A percentile compares a stretch with the other conserved stretches of the same genome.
Conservation (phyloP, 805 yeast genomes). For the Wickerhamomyces canadensis region DNA sequence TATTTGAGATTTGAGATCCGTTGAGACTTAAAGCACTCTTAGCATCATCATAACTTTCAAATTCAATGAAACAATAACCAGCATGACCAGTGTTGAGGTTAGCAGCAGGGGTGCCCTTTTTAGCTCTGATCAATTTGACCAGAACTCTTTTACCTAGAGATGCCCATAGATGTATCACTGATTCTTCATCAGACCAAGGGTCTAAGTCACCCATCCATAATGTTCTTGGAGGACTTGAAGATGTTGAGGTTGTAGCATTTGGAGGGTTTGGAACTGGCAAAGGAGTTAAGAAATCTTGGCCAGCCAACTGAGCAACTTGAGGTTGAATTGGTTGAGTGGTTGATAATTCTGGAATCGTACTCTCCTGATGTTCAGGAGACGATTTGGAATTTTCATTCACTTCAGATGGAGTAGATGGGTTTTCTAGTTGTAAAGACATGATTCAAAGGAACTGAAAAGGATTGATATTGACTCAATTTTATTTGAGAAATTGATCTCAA, state of each 20-base stretch:
- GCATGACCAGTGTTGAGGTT: slow-evolving; percentile 34
- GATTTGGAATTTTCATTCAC: no score
- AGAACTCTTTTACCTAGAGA: slow-evolving; percentile 48
- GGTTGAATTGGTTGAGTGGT: slow-evolving; percentile 6
- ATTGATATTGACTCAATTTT: no score
- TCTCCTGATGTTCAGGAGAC: background rate
- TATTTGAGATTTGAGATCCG: slow-evolving; percentile 59
- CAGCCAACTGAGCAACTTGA: slow-evolving; percentile 20
- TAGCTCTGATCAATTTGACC: slow-evolving; percentile 61
- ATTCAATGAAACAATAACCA: slow-evolving; percentile 79
- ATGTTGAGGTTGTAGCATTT: slow-evolving; percentile 40
- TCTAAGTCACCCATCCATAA: slow-evolving; percentile 89
- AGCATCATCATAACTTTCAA: slow-evolving; percentile 63
- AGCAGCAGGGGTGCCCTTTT: slow-evolving; percentile 33
- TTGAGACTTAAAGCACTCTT: slow-evolving; percentile 61
- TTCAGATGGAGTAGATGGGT: background rate
- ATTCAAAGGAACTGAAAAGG: no score
- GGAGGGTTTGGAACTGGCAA: slow-evolving; percentile 48
- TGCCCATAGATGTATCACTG: slow-evolving; percentile 55
- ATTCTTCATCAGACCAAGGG: slow-evolving; percentile 69
- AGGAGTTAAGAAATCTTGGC: slow-evolving; percentile 21
- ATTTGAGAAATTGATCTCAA: no score
- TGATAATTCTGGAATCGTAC: background rate
- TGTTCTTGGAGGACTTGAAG: slow-evolving; percentile 54
- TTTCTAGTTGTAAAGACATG: background rate